phyloP scores from a whole-genome alignment of 2,329 filamentous ascomycete species.

The Sporothrix dimorphospora region DNA sequence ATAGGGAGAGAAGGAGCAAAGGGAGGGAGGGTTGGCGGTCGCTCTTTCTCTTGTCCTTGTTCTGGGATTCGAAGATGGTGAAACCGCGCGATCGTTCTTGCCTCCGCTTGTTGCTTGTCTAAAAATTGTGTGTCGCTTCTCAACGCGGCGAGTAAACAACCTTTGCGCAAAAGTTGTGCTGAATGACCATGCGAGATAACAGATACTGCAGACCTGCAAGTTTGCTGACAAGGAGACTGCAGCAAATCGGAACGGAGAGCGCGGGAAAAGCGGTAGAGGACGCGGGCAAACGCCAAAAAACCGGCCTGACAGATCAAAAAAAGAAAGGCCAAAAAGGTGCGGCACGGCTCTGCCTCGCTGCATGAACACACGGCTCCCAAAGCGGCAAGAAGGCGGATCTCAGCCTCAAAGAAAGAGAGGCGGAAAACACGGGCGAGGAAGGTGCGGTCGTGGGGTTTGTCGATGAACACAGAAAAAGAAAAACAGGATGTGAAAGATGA shows the following conservation, averaged over 20 bases:
- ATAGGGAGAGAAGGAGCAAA: slow-evolving; percentile 10
- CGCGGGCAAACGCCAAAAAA: not conserved
- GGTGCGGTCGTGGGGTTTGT: slow-evolving; percentile 19
- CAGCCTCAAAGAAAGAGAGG: slow-evolving; percentile 15
- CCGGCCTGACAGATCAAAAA: not conserved
- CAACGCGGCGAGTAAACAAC: not conserved
- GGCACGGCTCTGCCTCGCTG: slow-evolving; percentile 16
- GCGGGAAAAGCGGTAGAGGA: not conserved
- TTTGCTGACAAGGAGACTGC: not conserved
- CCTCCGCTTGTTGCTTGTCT: not conserved
- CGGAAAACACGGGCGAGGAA: slow-evolving; percentile 19
- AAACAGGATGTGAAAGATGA: not conserved
- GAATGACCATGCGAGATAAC: not conserved
- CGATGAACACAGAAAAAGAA: not conserved
- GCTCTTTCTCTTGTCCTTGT: slow-evolving; percentile 13
- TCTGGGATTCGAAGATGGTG: not conserved
- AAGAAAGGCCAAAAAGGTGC: not conserved
- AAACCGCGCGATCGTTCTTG: slow-evolving; percentile 9
- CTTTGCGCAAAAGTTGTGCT: not conserved
- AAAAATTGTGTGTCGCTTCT: not conserved
- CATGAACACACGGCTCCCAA: slow-evolving; percentile 26
- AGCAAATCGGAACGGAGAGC: slow-evolving; percentile 6
- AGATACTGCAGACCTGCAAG: not conserved
- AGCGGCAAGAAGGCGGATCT: slow-evolving; percentile 15
- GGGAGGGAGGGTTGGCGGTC: not conserved